Evolutionary conservation across 306 rosid genomes (phyloP).

Genomic region (Fragaria iinumae): DNA sequence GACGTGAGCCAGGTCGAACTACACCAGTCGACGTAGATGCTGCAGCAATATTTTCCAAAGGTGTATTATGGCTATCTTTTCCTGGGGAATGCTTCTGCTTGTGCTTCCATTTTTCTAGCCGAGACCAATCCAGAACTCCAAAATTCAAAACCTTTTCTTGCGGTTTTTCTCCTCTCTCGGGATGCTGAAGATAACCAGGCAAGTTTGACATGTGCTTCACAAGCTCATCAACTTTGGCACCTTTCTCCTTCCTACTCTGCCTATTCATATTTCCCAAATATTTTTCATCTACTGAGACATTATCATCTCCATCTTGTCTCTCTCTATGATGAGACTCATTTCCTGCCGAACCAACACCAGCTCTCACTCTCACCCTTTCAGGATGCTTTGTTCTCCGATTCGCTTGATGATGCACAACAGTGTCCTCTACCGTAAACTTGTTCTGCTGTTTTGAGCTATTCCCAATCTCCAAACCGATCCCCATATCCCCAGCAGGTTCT

Average conservation of each 20-base stretch:
- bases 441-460: slow-evolving; percentile 46
- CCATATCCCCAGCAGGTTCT: slow-evolving; percentile 47
- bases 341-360: slow-evolving; percentile 27
- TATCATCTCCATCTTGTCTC: slow-evolving; percentile 30
- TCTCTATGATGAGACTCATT: slow-evolving; percentile 29
- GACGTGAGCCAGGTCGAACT: slow-evolving; percentile 26
- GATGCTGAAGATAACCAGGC: slow-evolving; percentile 68
- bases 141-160: slow-evolving; percentile 75
- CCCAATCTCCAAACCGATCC: slow-evolving; percentile 41
- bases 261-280: slow-evolving; percentile 19
- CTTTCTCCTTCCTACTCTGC: slow-evolving; percentile 39
- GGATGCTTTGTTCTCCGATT: slow-evolving; percentile 32
- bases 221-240: slow-evolving; percentile 65
- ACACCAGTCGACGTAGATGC: slow-evolving; percentile 31
- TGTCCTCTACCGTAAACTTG: slow-evolving; percentile 39
- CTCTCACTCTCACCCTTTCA: slow-evolving; percentile 36
- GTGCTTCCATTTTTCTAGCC: slow-evolving; percentile 77
- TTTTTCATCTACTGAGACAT: slow-evolving; percentile 19
- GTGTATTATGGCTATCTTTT: slow-evolving; percentile 28
- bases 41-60: slow-evolving; percentile 30
- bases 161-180: slow-evolving; percentile 47
- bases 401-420: slow-evolving; percentile 26
- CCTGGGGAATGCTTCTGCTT: slow-evolving; percentile 40
- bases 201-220: slow-evolving; percentile 84
- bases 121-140: slow-evolving; percentile 91